These are phyloP conservation scores for Candida endomychidarum DNA, from an alignment of 805 yeast species.

Conservation along the genomic window DNA sequence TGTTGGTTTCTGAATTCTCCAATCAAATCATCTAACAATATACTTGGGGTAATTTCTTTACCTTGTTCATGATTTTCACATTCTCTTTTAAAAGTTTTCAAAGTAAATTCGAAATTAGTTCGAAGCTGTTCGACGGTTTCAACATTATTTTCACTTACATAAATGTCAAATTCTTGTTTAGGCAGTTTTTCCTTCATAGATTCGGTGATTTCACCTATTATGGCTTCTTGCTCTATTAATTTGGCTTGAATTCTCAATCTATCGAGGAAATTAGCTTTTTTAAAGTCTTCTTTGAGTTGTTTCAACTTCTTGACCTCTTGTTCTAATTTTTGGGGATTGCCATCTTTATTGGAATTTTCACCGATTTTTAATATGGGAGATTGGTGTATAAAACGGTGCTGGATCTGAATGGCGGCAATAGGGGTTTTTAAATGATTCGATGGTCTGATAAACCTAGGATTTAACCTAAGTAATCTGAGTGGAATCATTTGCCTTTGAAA, in stretches of 20 bases:
- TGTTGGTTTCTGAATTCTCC: slow-evolving; percentile 21
- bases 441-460: slow-evolving; percentile 2
- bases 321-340: slow-evolving; percentile 15
- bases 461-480: slow-evolving; percentile 1
- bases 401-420: background rate
- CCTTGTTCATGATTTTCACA: slow-evolving; percentile 17
- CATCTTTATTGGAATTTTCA: slow-evolving; percentile 1
- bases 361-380: background rate
- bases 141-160: slow-evolving; percentile 13
- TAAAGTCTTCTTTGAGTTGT: slow-evolving; percentile 22
- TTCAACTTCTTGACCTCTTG: slow-evolving; percentile 24
- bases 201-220: slow-evolving; percentile 17
- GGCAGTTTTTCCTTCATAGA: slow-evolving; percentile 18
- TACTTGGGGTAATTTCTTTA: slow-evolving; percentile 19
- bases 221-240: slow-evolving; percentile 23
- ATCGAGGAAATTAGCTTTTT: slow-evolving; percentile 25
- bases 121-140: slow-evolving; percentile 11
- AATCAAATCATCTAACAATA: slow-evolving; percentile 21
- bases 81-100: slow-evolving; percentile 26
- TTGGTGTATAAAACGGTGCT: slow-evolving; percentile 1
- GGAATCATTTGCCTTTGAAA: slow-evolving; percentile 9
- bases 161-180: slow-evolving; percentile 1
- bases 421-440: background rate
- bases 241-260: slow-evolving; percentile 22
- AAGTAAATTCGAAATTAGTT: slow-evolving; percentile 18